These are phyloP conservation scores for Candida tetrigidarum DNA, from an alignment of 1,139 yeast species.

Conservation along the genomic window DNA sequence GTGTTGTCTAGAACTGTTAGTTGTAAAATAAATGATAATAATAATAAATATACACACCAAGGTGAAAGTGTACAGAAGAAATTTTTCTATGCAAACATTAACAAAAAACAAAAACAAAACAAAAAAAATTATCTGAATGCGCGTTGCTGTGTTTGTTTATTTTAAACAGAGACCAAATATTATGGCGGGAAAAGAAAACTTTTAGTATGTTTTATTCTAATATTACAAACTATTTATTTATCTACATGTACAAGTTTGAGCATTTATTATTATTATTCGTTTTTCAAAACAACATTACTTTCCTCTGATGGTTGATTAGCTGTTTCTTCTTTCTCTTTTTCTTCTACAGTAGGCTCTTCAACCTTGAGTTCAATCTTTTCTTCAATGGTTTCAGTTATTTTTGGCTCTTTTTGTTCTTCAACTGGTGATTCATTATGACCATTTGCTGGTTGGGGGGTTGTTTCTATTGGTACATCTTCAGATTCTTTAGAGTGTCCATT, in stretches of 20 bases:
- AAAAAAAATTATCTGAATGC: no score
- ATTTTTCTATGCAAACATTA: background rate
- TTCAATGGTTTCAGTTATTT: background rate
- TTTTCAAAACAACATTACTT: background rate
- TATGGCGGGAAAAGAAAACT: background rate
- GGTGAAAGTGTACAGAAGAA: background rate
- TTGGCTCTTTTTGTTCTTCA: background rate
- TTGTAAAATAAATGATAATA: conserved; percentile 2
- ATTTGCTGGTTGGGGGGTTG: background rate
- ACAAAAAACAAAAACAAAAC: background rate
- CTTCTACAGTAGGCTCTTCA: background rate
- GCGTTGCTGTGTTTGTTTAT: background rate
- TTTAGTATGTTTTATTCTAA: conserved; percentile 1
- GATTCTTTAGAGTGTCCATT: background rate
- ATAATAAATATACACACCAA: background rate
- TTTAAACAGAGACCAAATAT: no score
- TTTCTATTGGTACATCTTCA: background rate
- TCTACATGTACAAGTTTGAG: background rate
- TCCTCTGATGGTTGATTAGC: background rate
- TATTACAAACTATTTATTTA: background rate
- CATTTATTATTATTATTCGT: no score
- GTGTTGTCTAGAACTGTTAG: background rate
- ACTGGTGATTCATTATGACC: background rate
- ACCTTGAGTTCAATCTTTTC: background rate
- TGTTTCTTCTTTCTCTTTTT: background rate